A percentile compares a stretch with the other conserved stretches of the same genome.
Evolutionary conservation across 768 basidiomycete genomes (phyloP).

Genomic region (Lentinus brumalis): DNA sequence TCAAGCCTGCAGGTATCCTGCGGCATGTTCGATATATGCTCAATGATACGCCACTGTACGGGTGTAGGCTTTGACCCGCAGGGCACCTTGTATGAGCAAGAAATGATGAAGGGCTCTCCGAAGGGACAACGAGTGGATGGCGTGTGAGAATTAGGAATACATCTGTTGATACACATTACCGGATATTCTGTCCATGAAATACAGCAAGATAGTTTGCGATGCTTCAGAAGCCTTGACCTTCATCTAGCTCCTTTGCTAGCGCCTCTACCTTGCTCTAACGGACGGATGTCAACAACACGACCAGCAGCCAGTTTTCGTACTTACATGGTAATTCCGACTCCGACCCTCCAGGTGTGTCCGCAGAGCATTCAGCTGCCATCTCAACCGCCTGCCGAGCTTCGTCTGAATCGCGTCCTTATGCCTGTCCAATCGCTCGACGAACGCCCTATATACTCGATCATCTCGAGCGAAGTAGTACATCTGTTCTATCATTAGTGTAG

Average conservation of each 20-base stretch:
- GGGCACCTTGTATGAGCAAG: constrained; percentile 47
- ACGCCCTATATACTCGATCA: constrained; percentile 78
- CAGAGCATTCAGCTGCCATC: constrained; percentile 71
- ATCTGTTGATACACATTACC: constrained; percentile 14
- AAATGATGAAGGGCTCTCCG: not conserved
- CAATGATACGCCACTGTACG: constrained; percentile 35
- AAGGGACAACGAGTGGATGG: not conserved
- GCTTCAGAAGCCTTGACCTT: constrained; percentile 51
- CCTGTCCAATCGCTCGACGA: constrained; percentile 44
- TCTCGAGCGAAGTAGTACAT: constrained; percentile 95
- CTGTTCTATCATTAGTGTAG: constrained; percentile 38
- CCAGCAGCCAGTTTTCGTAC: constrained; percentile 25
- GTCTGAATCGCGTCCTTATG: constrained; percentile 46
- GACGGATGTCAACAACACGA: not conserved
- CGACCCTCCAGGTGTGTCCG: constrained; percentile 67
- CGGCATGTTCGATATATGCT: constrained; percentile 26
- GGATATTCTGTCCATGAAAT: not conserved
- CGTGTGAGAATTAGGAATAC: not conserved
- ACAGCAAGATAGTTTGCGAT: not conserved
- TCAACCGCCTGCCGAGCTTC: constrained; percentile 55
- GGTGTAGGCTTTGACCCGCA: constrained; percentile 30
- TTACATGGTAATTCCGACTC: constrained; percentile 63
- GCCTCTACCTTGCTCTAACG: constrained; percentile 64
- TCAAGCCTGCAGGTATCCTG: not conserved
- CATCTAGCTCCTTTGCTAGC: constrained; percentile 63